These are phyloP conservation scores for Amphirosellinia nigrospora DNA, from an alignment of 495 filamentous ascomycete species.

Conservation along the genomic window DNA sequence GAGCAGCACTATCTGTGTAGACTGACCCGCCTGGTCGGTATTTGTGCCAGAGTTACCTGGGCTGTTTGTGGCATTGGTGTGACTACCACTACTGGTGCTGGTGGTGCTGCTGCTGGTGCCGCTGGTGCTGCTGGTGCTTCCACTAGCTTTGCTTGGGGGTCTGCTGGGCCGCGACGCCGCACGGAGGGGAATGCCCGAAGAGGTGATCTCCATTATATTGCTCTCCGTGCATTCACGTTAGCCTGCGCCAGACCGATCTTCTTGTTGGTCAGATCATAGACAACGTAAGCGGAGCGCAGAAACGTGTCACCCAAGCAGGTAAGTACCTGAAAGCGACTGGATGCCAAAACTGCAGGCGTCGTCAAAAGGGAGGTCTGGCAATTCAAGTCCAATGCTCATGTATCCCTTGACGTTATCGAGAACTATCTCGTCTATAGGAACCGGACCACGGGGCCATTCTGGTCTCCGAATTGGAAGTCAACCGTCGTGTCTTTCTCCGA, in stretches of 20 bases:
- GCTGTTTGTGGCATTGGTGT: not conserved
- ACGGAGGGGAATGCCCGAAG: slow-evolving; percentile 46
- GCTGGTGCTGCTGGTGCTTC: not conserved
- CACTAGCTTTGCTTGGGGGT: slow-evolving; percentile 12
- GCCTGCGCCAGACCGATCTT: slow-evolving; percentile 87
- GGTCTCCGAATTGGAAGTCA: slow-evolving; percentile 63
- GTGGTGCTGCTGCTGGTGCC: not conserved
- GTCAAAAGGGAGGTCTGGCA: slow-evolving; percentile 38
- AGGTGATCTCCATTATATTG: slow-evolving; percentile 52
- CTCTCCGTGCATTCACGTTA: slow-evolving; percentile 72
- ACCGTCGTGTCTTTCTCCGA: slow-evolving; percentile 65
- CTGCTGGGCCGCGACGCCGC: slow-evolving; percentile 43
- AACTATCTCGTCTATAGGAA: slow-evolving; percentile 77
- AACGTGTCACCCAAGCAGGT: slow-evolving; percentile 85
- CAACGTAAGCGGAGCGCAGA: slow-evolving; percentile 89
- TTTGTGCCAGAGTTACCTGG: not conserved
- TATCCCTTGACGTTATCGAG: slow-evolving; percentile 57
- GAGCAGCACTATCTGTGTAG: slow-evolving; percentile 25
- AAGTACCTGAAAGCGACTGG: slow-evolving; percentile 36
- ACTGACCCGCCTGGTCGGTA: not conserved
- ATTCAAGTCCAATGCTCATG: slow-evolving; percentile 31
- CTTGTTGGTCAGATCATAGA: slow-evolving; percentile 86
- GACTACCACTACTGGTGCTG: not conserved
- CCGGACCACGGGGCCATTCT: slow-evolving; percentile 63
- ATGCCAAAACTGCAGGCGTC: slow-evolving; percentile 52